phyloP scores from a whole-genome alignment of 441 rosid genomes.

The Pelargonium citronellum region DNA sequence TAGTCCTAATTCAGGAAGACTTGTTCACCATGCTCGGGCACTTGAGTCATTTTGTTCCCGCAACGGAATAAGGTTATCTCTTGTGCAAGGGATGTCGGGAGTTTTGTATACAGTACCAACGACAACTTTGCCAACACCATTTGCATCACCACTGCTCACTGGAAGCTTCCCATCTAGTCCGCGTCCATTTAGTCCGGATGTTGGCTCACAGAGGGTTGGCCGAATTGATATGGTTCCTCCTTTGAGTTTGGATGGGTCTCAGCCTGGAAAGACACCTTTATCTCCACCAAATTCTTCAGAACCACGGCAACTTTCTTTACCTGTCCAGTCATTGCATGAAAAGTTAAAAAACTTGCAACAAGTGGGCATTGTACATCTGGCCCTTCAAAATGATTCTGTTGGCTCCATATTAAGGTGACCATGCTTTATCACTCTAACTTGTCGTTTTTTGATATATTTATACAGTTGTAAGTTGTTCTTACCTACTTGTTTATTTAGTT shows the following conservation, averaged over 20 bases:
- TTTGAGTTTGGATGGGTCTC: slow-evolving; percentile 75
- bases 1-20: slow-evolving; percentile 79
- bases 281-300: slow-evolving; percentile 73
- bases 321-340: slow-evolving; percentile 72
- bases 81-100: slow-evolving; percentile 53
- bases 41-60: slow-evolving; percentile 81
- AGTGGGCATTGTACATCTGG: slow-evolving; percentile 85
- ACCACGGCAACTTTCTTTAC: slow-evolving; percentile 62
- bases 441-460: slow-evolving; percentile 11
- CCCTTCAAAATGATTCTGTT: slow-evolving; percentile 74
- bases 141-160: slow-evolving; percentile 71
- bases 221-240: slow-evolving; percentile 89
- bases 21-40: slow-evolving; percentile 76
- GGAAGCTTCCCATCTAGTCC: slow-evolving; percentile 97
- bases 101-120: slow-evolving; percentile 44
- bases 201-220: slow-evolving; percentile 59
- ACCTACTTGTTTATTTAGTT: slow-evolving; percentile 41
- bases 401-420: slow-evolving; percentile 79
- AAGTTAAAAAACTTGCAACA: slow-evolving; percentile 84
- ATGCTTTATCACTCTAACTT: slow-evolving; percentile 16
- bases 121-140: slow-evolving; percentile 75
- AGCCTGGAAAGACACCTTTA: slow-evolving; percentile 43
- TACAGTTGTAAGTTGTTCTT: slow-evolving; percentile 22
- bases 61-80: slow-evolving; percentile 64
- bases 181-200: slow-evolving; percentile 74